Evolutionary conservation across 2,329 filamentous ascomycete species (phyloP).

Genomic region (Stachybotrys chlorohalonatus): DNA sequence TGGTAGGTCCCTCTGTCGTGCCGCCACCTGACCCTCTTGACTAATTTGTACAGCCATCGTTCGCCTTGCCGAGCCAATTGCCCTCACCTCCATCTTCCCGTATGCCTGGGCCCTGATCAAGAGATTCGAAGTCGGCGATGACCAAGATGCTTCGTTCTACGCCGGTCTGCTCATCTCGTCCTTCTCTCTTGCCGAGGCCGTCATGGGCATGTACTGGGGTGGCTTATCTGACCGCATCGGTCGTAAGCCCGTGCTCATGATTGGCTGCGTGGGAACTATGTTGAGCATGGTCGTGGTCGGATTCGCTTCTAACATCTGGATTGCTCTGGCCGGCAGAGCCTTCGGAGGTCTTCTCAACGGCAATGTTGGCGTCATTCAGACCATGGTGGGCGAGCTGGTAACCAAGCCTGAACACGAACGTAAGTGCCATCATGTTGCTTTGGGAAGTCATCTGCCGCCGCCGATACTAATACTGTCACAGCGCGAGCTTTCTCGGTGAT

Average conservation of each 20-base stretch:
- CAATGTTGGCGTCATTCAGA: conserved; percentile 85
- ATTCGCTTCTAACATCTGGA: conserved; percentile 73
- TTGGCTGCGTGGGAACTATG: conserved; percentile 77
- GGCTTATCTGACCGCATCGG: conserved; percentile 72
- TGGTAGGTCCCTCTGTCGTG: conserved; percentile 43
- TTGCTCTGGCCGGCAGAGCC: conserved; percentile 67
- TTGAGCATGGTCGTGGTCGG: conserved; percentile 76
- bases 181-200: conserved; percentile 72
- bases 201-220: conserved; percentile 86
- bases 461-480: conserved; percentile 20
- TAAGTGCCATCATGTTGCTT: conserved; percentile 33
- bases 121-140: conserved; percentile 61
- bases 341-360: conserved; percentile 80
- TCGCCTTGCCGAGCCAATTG: conserved; percentile 85
- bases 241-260: conserved; percentile 73
- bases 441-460: not conserved
- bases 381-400: conserved; percentile 85
- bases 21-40: not conserved
- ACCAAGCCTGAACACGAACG: conserved; percentile 78
- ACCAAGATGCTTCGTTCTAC: conserved; percentile 75
- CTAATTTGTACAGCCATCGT: conserved; percentile 60
- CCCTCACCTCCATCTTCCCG: conserved; percentile 85
- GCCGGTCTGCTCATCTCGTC: conserved; percentile 81
- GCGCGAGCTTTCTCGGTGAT: conserved; percentile 82
- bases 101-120: conserved; percentile 83